Base-by-base conservation (phyloP, 2,329 filamentous ascomycete genomes). In the Cladosporium sp. region DNA sequence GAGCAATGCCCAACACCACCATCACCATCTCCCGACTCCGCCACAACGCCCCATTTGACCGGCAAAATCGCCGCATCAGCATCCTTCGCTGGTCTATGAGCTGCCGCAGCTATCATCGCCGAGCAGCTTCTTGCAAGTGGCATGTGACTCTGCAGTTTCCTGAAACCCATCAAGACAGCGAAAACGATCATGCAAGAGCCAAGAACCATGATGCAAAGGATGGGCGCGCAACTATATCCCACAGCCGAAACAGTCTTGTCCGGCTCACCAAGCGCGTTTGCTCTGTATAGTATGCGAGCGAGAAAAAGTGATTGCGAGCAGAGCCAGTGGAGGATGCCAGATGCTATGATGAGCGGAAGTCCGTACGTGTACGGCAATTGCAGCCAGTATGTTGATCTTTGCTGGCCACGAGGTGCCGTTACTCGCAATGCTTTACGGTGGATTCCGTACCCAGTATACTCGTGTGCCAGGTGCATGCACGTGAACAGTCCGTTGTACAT, bases 401-500 rank as follows among this genome's bases (percentile, higher is more conserved):
- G 73, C 2, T 57, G 12, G 1, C 59, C 68, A 1, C 53, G 27
- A 0, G 70, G 69, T 0, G 61, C 58, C 0, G 67, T 70, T 0
- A 73, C 71, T 3, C 71, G 62, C 1, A 75, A 63, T 0, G 55
- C 48, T 49, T 69, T 72, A 1, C 58, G 53, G 0, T 51, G 9
- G 0, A 49, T 27, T 3, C 66, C 64, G 57, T 72, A 73, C 1
- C 57, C 56, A 39, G 64, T 69, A 62, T 71, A 82, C 59, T 82
- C 78, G 8, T 62, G 57, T 0, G 69, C 71, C 0, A 72, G 56
- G 0, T 75, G 63, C 61, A 78, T 76, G 1, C 59, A 64, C 0
- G 73, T 80, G 19, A 74, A 63, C 7, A 78, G 58, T 3, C 59
- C 58, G 55, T 77, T 78, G 57, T 70, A 69, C 1, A 63, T 57